Base-by-base conservation (phyloP, 2,329 filamentous ascomycete genomes). In the Aspergillus ochraceus region DNA sequence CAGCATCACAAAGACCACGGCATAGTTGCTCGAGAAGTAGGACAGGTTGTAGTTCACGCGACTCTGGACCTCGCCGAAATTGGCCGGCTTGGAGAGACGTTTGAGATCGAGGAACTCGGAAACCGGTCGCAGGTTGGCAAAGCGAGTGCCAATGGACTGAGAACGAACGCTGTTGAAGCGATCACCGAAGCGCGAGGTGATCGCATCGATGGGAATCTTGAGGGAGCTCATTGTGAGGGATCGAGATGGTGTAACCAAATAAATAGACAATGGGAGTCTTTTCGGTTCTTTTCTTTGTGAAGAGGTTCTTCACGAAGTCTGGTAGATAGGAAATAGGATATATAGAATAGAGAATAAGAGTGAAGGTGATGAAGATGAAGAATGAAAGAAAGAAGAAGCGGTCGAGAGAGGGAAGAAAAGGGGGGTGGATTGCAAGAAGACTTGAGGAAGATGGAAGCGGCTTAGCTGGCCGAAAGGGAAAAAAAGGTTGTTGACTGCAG, bases 21-120 rank as follows among this genome's bases (percentile, higher is more conserved):
- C 90, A 85, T 99, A 99, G 83, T 99, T 99, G 89, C 92, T 97
- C 64, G 92, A 96, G 84, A 96, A 99, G 83, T 98, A 90, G 76
- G 90, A 88, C 66, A 99, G 81, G 79, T 99, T 99, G 88, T 97
- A 97, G 84, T 96, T 96, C 81, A 97, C 88, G 66, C 94, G 88
- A 69, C 89, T 92, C 79, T 98, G 94, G 65, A 92, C 87, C 78
- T 97, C 93, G 66, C 82, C 82, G 71, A 98, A 97, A 81, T 96
- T 96, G 74, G 86, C 86, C 29, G 95, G 95, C 82, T 98, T 99
- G 67, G 92, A 96, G 58, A 99, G 72, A 68, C 93, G 92, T 87
- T 97, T 97, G 80, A 98, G 79, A 79, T 98, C 93, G 77, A 97
- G 85, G 80, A 99, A 99, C 80, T 99, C 95, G 76, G 89, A 88